A percentile compares a stretch with the other conserved stretches of the same genome.
Conservation (phyloP, 129 eudicot species). For the Silybum marianum region DNA sequence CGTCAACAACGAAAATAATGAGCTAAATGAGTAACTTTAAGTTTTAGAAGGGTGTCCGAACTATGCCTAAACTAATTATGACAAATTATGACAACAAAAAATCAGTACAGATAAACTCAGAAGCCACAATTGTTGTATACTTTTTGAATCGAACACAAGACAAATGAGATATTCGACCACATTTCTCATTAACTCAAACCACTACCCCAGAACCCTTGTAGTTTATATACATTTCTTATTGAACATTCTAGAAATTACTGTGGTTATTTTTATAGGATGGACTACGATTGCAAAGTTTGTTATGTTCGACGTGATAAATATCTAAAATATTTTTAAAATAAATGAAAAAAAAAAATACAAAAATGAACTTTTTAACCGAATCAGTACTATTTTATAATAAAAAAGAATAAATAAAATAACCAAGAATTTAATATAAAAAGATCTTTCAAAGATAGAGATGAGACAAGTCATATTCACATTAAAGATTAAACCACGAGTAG, state of each 20-base stretch:
- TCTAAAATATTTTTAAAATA: background rate
- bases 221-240: no score
- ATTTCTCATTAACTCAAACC: no score
- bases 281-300: background rate
- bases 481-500: slow-evolving; percentile 9
- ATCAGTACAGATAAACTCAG: no score
- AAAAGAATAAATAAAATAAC: background rate
- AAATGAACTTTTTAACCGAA: background rate
- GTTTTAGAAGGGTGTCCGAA: background rate
- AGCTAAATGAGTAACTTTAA: background rate
- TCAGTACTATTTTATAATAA: background rate
- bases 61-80: no score
- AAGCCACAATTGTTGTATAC: no score
- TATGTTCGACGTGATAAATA: background rate
- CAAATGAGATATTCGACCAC: no score
- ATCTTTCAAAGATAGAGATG: background rate
- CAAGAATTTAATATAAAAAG: background rate
- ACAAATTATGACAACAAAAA: no score
- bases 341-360: background rate
- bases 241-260: no score
- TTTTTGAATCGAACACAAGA: no score
- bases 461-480: slow-evolving; percentile 27
- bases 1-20: no score
- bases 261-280: no score
- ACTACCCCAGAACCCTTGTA: no score